Base-by-base conservation (phyloP, 257 asterid genomes). In the Solanum sejunctum region DNA sequence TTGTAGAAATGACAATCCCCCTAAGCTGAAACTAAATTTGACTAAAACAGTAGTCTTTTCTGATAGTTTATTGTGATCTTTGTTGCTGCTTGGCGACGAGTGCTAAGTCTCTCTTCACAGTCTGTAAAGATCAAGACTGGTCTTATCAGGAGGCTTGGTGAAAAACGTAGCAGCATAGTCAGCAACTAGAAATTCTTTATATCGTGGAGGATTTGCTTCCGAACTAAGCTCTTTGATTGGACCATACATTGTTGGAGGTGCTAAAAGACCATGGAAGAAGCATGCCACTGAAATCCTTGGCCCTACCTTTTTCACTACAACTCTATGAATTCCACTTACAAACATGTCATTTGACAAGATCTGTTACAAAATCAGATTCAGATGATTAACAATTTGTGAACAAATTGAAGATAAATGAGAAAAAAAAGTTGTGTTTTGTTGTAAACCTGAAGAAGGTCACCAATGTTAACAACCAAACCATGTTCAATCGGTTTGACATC, bases 281-380 rank as follows among this genome's bases (percentile, higher is more conserved):
- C 92, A 91, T 5, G 94, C 98, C 23, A 89, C 92, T 7, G 98
- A 95, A 45, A 91, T 87, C 83, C 97, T 89, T 4, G 98, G 97
- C 5, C 93, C 97, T 0, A 10, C 79, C 12, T 41, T 32, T 83
- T 91, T 93, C 6, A 94, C 93, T n/a, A 89, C 18, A 52, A 92
- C 97, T 87, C 97, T 83, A 84, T 95, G 97, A 28, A 87, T 90
- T 3, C 85, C 77, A 87, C 98, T 92, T 85, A 87, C 84, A 85
- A 91, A 93, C 92, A 88, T 93, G 55, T 90, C 95, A 55, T 92
- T 93, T 9, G 97, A 84, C 26, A 93, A 61, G 0, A 94, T 91
- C 95, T 93, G 88, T 85, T 4, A 23, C 64, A 73, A 6, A 28
- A 55, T 18, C 8, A 1, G 0, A 56, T 13, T 32, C 13, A 32